Percentiles rank a stretch among this genome's conserved stretches.
Conservation (phyloP, 2,329 filamentous ascomycete genomes). For the Ascochyta pisi region DNA sequence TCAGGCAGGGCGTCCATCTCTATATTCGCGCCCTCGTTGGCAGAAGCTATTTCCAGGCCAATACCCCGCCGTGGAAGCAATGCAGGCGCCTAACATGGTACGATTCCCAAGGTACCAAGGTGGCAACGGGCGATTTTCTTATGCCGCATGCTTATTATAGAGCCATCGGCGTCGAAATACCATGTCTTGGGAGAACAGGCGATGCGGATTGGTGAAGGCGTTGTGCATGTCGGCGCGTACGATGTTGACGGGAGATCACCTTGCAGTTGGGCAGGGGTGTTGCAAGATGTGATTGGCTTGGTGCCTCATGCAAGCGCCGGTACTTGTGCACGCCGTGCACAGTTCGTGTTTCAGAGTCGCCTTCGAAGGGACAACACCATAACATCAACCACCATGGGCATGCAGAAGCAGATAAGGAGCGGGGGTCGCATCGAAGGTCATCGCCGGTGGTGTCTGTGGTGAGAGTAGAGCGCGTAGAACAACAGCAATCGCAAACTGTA, state of each 20-base stretch:
- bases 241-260: conserved; percentile 40
- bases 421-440: neutral
- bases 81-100: conserved; percentile 42
- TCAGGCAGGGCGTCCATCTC: conserved; percentile 37
- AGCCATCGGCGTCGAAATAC: conserved; percentile 33
- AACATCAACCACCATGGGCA: conserved; percentile 11
- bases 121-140: conserved; percentile 6
- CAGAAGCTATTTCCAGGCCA: conserved; percentile 30
- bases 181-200: conserved; percentile 34
- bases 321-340: conserved; percentile 32
- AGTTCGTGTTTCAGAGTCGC: conserved; percentile 32
- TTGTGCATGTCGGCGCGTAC: conserved; percentile 40
- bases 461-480: neutral
- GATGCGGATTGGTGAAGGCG: conserved; percentile 40
- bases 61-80: conserved; percentile 36
- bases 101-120: conserved; percentile 25
- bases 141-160: conserved; percentile 40
- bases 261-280: conserved; percentile 34
- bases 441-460: neutral
- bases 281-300: conserved; percentile 33
- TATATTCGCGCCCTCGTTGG: conserved; percentile 43
- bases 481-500: neutral
- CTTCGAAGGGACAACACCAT: conserved; percentile 19
- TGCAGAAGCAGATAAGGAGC: conserved; percentile 21
- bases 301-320: conserved; percentile 34